A percentile compares a stretch with the other conserved stretches of the same genome.
Conservation (phyloP, 768 basidiomycete genomes). For the Mycena sanguinolenta region DNA sequence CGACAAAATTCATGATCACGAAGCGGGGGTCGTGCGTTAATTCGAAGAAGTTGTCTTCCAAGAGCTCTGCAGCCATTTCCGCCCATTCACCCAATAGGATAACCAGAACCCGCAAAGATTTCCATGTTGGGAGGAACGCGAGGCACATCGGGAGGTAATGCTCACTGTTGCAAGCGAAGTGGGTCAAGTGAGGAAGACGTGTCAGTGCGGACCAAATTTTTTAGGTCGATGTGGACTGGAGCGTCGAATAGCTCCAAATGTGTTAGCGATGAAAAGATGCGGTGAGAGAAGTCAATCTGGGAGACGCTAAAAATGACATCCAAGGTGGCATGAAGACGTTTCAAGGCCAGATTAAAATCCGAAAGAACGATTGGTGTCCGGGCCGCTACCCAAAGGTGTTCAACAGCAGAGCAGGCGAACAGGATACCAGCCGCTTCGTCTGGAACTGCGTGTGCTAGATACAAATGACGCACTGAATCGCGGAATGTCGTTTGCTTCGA, state of each 20-base stretch:
- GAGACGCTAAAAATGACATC: not conserved
- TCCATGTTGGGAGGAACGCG: not conserved
- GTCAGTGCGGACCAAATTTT: not conserved
- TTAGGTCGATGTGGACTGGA: too few relatives aligned
- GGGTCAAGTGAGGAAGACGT: not conserved
- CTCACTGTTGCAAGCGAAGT: not conserved
- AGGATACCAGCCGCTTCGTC: not conserved
- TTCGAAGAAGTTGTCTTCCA: too few relatives aligned
- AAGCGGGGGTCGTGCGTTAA: too few relatives aligned
- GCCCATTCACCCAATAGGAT: too few relatives aligned
- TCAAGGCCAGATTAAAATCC: not conserved
- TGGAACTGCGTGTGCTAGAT: too few relatives aligned
- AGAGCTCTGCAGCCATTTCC: too few relatives aligned
- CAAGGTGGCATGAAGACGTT: not conserved
- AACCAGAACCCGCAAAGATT: not conserved
- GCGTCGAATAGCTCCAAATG: slow-evolving; percentile 1
- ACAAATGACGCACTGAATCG: not conserved
- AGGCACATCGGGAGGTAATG: too few relatives aligned
- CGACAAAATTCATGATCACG: too few relatives aligned
- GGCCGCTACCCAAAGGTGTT: not conserved
- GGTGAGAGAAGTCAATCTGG: not conserved
- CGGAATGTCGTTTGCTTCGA: not conserved
- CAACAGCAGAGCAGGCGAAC: not conserved
- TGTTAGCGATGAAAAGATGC: not conserved
- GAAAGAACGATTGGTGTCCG: too few relatives aligned